Percentiles rank a stretch among this genome's conserved stretches.
These are phyloP conservation scores for Abortiporus biennis DNA, from an alignment of 1,284 basidiomycete genomes.

Conservation along the genomic window DNA sequence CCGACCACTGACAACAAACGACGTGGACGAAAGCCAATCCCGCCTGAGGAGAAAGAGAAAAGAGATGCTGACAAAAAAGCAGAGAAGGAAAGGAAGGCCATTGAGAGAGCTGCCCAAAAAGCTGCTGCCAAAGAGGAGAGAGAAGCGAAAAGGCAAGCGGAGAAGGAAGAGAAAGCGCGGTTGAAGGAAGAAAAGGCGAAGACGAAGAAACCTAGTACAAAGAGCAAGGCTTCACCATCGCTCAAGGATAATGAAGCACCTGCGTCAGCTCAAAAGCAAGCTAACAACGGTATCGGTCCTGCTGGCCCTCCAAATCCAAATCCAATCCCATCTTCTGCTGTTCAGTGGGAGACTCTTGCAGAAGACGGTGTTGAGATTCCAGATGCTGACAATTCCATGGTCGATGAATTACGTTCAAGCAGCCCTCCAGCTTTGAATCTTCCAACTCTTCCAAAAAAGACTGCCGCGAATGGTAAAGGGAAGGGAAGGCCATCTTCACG, in stretches of 20 bases:
- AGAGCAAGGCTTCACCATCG: conserved; percentile 6
- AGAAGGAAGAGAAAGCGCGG: conserved; percentile 14
- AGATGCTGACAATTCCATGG: conserved; percentile 18
- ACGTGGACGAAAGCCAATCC: conserved; percentile 18
- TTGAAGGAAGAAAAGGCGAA: conserved; percentile 11
- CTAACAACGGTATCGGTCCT: neutral
- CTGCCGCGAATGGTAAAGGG: neutral
- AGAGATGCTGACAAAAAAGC: conserved; percentile 22
- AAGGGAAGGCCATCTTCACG: neutral
- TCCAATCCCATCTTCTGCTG: neutral
- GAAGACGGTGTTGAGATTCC: conserved; percentile 5
- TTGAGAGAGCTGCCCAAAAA: conserved; percentile 2
- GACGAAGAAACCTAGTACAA: conserved; percentile 9
- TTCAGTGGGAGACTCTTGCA: neutral
- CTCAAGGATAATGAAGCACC: conserved; percentile 5
- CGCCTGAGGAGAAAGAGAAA: conserved; percentile 23
- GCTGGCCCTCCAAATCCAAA: neutral
- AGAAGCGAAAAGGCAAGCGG: conserved; percentile 15
- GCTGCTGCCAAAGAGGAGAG: conserved; percentile 10
- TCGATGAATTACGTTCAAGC: conserved; percentile 35
- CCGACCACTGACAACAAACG: conserved; percentile 13
- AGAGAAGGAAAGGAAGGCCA: conserved; percentile 18
- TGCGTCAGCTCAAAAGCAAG: conserved; percentile 4
- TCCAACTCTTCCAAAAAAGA: conserved; percentile 3
- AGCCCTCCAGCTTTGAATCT: conserved; percentile 19